Percentiles rank a stretch among this genome's conserved stretches.
Evolutionary conservation across 1,284 basidiomycete species (phyloP).

Genomic region (Singerocomus inundabilis): DNA sequence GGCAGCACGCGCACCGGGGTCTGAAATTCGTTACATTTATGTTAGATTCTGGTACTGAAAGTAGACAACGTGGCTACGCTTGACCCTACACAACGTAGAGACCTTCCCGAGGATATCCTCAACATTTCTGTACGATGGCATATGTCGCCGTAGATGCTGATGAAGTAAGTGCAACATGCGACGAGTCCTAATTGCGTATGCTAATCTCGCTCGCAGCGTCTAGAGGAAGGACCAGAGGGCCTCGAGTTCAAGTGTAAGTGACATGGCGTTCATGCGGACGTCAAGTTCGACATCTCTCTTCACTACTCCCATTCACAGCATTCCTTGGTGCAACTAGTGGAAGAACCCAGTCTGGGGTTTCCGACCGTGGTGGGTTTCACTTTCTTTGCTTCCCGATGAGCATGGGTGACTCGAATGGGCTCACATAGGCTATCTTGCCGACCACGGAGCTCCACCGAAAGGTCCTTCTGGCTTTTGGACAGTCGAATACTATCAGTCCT

Average conservation of each 20-base stretch:
- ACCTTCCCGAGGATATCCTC: not conserved
- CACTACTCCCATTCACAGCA: slow-evolving; percentile 37
- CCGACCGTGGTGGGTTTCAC: slow-evolving; percentile 47
- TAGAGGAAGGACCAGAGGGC: slow-evolving; percentile 63
- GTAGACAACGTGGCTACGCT: too few relatives aligned
- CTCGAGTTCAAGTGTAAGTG: slow-evolving; percentile 61
- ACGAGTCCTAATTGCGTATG: not conserved
- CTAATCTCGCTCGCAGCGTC: slow-evolving; percentile 35
- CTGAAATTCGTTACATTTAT: too few relatives aligned
- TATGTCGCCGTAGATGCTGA: slow-evolving; percentile 57
- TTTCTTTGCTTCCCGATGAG: not conserved
- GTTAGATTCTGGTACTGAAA: too few relatives aligned
- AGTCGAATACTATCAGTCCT: slow-evolving; percentile 75
- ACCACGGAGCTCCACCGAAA: slow-evolving; percentile 42
- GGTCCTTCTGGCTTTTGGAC: slow-evolving; percentile 64
- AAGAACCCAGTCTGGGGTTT: slow-evolving; percentile 17
- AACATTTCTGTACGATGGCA: slow-evolving; percentile 37
- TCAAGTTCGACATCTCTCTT: not conserved
- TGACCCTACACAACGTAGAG: not conserved
- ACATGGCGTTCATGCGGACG: slow-evolving; percentile 16
- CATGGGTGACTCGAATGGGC: not conserved
- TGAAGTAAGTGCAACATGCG: slow-evolving; percentile 41
- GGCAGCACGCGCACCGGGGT: not conserved
- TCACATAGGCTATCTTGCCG: slow-evolving; percentile 51
- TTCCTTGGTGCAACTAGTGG: slow-evolving; percentile 43